Percentiles rank a stretch among this genome's conserved stretches.
Conservation (phyloP, 805 yeast species). For the Candida fluviatilis region DNA sequence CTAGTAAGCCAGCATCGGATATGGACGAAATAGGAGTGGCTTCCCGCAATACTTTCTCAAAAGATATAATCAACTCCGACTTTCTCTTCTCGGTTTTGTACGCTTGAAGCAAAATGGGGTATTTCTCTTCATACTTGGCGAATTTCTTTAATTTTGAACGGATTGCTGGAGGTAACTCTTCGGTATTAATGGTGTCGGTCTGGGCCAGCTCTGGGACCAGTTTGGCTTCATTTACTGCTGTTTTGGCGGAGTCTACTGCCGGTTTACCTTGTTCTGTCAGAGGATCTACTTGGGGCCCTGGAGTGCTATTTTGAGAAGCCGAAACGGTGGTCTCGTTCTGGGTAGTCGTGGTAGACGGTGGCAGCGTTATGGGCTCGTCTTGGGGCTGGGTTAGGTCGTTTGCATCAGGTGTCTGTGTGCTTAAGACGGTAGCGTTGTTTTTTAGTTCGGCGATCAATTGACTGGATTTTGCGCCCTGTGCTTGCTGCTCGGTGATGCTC, state of each 20-base stretch:
- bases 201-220: neutral
- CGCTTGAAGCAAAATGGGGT: conserved; percentile 80
- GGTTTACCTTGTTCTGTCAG: no score
- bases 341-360: neutral
- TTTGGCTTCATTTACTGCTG: neutral
- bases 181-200: conserved; percentile 18
- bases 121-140: conserved; percentile 83
- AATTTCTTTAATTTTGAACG: conserved; percentile 67
- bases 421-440: conserved; percentile 29
- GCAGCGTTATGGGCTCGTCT: conserved; percentile 28
- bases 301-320: no score
- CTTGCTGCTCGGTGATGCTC: conserved; percentile 13
- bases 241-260: no score
- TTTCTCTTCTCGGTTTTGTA: conserved; percentile 77
- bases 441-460: conserved; percentile 22
- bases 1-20: conserved; percentile 64
- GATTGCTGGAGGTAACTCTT: conserved; percentile 53
- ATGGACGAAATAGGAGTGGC: conserved; percentile 76
- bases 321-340: no score
- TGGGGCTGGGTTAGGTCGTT: conserved; percentile 44
- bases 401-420: conserved; percentile 45
- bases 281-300: no score
- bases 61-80: conserved; percentile 50
- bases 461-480: conserved; percentile 14
- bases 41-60: conserved; percentile 72